Conservation (phyloP, 2,329 filamentous ascomycete species). For the Fusarium robinianum region DNA sequence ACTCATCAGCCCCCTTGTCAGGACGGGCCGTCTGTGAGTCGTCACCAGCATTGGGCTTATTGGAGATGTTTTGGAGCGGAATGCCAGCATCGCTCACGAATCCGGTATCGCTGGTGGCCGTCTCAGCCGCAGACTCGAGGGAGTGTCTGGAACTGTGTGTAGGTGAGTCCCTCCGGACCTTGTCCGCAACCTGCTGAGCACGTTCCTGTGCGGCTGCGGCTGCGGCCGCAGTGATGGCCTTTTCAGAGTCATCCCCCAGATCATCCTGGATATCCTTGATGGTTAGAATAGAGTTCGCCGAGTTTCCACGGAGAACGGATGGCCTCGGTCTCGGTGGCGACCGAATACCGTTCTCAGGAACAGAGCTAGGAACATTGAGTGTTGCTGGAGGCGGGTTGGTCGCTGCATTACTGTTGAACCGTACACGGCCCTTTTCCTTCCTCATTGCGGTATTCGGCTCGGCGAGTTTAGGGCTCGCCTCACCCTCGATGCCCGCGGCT, state of each 20-base stretch:
- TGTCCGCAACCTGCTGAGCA: slow-evolving; percentile 49
- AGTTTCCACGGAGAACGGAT: slow-evolving; percentile 50
- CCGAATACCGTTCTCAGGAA: slow-evolving; percentile 21
- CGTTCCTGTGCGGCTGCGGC: slow-evolving; percentile 48
- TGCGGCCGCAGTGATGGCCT: slow-evolving; percentile 41
- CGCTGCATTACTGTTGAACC: slow-evolving; percentile 53
- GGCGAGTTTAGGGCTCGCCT: slow-evolving; percentile 18
- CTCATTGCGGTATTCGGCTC: slow-evolving; percentile 22
- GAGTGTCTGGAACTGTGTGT: slow-evolving; percentile 43
- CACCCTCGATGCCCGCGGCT: slow-evolving; percentile 7
- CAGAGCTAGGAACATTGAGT: slow-evolving; percentile 13
- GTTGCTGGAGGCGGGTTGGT: slow-evolving; percentile 35
- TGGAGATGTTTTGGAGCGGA: slow-evolving; percentile 40
- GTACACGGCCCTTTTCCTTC: slow-evolving; percentile 53
- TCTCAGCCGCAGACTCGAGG: slow-evolving; percentile 44
- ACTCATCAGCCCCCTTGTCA: slow-evolving; percentile 12
- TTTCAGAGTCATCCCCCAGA: slow-evolving; percentile 34
- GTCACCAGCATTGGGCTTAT: slow-evolving; percentile 16
- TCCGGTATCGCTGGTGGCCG: slow-evolving; percentile 36
- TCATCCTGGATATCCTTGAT: slow-evolving; percentile 33
- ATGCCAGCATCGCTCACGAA: slow-evolving; percentile 36
- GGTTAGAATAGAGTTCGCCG: slow-evolving; percentile 45
- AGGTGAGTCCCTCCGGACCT: slow-evolving; percentile 43
- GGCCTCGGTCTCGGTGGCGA: slow-evolving; percentile 42
- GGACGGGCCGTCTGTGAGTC: slow-evolving; percentile 25